Evolutionary conservation across 2,329 filamentous ascomycete species (phyloP), one percentile per base, ranked within the genome.

Genomic region (Cordyceps cateniannulata): DNA sequence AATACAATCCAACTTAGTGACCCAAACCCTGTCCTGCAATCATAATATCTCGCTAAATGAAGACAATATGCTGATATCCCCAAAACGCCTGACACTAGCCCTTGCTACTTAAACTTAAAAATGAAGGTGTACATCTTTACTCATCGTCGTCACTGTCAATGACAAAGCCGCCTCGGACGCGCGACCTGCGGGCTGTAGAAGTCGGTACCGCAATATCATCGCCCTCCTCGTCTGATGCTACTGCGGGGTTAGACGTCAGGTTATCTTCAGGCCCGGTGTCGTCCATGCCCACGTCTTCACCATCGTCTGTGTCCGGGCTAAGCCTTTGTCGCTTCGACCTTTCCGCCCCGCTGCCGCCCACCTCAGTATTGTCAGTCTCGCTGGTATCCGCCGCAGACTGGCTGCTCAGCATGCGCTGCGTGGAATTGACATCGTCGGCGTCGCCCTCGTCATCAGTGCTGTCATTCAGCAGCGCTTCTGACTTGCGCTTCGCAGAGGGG

Each of bases 61-160:
- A 14, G 2, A 35, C 10, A 35, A 12, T 35, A 35, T 35, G 32
- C 10, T 14, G 32, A 35, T 35, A 35, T 35, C 32, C 29, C 27
- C 25, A 38, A 5, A 59, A 59, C 57, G 57, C 57, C 57, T 20
- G 3, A 24, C 16, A 25, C 20, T n/a, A 20, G 22, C 18, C 6
- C 12, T n/a, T n/a, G 18, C 48, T 35, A n/a, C 14, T 10, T 16
- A 12, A 16, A 10, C 16, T 18, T 27, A 20, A 1, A 24, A 49
- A 50, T 29, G 22, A 32, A 48, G 40, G 8, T 24, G 9, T 3
- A 25, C 25, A 14, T 45, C 45, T 60, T 61, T 68, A 71, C 58
- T 83, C 80, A 64, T 84, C 81, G 52, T 86, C 84, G 68, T 84
- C 84, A 63, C 83, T 85, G 66, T 86, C 83, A 40, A 84, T 67